A percentile compares a stretch with the other conserved stretches of the same genome.
Evolutionary conservation across 257 asterid genomes (phyloP).

Genomic region (Handroanthus guayacan): DNA sequence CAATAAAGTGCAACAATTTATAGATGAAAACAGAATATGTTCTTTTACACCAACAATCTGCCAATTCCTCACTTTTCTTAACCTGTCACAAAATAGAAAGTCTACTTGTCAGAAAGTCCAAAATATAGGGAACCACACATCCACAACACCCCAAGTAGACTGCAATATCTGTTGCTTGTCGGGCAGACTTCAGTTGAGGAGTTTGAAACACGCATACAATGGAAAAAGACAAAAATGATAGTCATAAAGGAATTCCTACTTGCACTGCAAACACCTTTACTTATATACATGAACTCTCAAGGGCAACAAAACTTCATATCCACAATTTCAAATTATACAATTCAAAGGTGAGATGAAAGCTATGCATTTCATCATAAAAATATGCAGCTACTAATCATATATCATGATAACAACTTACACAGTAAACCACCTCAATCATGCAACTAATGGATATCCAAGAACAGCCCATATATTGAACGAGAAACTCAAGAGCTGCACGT

Average conservation of each 20-base stretch:
- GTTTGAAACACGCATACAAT: neutral
- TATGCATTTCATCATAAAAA: slow-evolving; percentile 14
- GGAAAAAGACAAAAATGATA: neutral
- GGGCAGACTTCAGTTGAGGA: neutral
- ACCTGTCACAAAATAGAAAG: neutral
- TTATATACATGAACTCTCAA: neutral
- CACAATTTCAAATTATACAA: neutral
- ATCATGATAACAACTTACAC: slow-evolving; percentile 12
- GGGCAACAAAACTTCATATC: neutral
- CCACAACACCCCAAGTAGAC: neutral
- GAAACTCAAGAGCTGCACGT: neutral
- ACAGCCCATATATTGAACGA: slow-evolving; percentile 12
- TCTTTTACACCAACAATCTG: neutral
- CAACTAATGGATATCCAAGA: slow-evolving; percentile 18
- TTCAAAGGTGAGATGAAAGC: neutral
- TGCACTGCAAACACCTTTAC: neutral
- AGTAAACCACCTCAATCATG: neutral
- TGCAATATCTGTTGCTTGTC: neutral
- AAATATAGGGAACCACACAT: neutral
- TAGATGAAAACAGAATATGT: neutral
- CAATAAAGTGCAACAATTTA: slow-evolving; percentile 4
- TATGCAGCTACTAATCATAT: neutral
- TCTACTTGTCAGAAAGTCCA: neutral
- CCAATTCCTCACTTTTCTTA: neutral
- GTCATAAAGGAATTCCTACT: neutral